A percentile compares a stretch with the other conserved stretches of the same genome.
These are phyloP conservation scores for Laburnicola sp. DNA, from an alignment of 2,329 filamentous ascomycete species.

Conservation along the genomic window DNA sequence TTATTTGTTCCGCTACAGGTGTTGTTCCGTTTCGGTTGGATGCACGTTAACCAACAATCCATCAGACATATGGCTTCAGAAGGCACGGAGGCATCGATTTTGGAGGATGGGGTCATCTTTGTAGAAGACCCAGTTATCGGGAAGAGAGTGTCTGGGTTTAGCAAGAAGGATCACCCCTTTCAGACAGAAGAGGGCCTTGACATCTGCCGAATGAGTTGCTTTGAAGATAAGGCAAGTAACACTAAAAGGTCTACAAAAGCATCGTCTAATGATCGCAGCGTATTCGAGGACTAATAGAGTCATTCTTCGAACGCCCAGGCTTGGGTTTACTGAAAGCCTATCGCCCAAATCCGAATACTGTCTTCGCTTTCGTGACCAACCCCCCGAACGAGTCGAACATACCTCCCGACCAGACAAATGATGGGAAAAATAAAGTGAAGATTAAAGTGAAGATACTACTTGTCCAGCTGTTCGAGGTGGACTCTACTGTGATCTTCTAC, in stretches of 20 bases:
- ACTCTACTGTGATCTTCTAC: neutral
- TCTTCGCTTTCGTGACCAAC: conserved; percentile 1
- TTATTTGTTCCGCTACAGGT: neutral
- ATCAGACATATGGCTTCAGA: too few species aligned
- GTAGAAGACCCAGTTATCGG: neutral
- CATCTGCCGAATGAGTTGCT: neutral
- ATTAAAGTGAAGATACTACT: conserved; percentile 2
- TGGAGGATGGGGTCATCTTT: too few species aligned
- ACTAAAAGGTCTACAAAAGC: neutral
- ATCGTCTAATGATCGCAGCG: conserved; percentile 1
- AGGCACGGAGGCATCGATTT: too few species aligned
- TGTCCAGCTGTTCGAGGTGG: neutral
- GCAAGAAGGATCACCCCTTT: neutral
- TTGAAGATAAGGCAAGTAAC: conserved; percentile 1
- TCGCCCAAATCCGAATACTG: neutral
- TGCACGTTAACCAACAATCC: too few species aligned
- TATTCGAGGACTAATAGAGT: conserved; percentile 1
- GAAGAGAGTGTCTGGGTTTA: neutral
- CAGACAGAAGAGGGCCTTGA: conserved; percentile 1
- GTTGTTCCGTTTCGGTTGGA: neutral
- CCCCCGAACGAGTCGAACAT: neutral
- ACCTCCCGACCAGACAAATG: neutral
- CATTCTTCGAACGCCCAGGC: neutral
- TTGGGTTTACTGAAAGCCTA: conserved; percentile 1
- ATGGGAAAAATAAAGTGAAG: conserved; percentile 3